phyloP scores from a whole-genome alignment of 164 flowering plant genomes.

The Litsea cubeba region DNA sequence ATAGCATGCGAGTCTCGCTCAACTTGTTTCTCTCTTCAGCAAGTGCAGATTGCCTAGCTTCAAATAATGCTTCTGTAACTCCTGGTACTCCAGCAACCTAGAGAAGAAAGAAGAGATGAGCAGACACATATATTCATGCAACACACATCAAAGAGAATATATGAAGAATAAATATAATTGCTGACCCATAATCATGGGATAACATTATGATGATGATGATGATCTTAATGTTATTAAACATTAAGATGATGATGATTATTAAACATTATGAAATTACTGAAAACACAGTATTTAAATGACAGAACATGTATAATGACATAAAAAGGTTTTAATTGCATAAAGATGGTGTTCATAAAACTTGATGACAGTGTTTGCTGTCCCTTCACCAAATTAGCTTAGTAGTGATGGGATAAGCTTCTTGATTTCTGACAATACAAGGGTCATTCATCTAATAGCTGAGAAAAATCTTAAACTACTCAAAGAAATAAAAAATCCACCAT shows the following conservation, averaged over 20 bases:
- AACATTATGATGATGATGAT: too few relatives aligned
- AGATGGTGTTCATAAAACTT: neutral
- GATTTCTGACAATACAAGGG: neutral
- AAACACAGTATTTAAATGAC: neutral
- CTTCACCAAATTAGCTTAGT: neutral
- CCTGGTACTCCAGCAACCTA: conserved; percentile 98
- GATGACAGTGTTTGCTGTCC: neutral
- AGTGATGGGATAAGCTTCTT: neutral
- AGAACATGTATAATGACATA: neutral
- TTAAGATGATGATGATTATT: too few relatives aligned
- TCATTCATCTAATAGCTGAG: neutral
- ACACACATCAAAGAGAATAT: neutral
- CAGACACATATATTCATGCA: neutral
- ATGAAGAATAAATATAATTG: too few relatives aligned
- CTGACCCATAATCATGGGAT: too few relatives aligned
- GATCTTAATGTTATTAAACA: too few relatives aligned
- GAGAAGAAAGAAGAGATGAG: neutral
- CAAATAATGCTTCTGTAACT: conserved; percentile 82
- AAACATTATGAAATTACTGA: neutral
- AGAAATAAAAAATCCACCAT: neutral
- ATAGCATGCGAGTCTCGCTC: conserved; percentile 66
- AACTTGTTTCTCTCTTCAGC: conserved; percentile 62
- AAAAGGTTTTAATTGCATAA: neutral
- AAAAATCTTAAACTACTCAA: too few relatives aligned
- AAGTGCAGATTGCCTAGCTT: conserved; percentile 73